Conservation (phyloP, 2,329 filamentous ascomycete genomes). For the Fusarium concolor region DNA sequence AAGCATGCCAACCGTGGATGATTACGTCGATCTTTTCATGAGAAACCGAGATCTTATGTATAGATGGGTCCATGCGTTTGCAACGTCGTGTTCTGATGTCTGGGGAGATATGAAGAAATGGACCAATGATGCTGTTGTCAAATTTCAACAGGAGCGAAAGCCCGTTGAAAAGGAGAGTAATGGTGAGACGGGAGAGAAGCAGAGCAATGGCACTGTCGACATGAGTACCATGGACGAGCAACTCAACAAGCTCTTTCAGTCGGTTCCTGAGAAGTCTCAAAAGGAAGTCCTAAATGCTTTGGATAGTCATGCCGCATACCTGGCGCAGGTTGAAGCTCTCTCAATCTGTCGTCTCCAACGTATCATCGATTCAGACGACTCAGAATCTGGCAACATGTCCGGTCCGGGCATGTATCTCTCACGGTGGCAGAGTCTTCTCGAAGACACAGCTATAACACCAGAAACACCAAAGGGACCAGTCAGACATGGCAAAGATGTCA, state of each 20-base stretch:
- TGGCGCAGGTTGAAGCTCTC: constrained; percentile 63
- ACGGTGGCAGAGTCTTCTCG: constrained; percentile 77
- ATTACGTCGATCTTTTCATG: constrained; percentile 75
- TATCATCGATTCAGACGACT: constrained; percentile 60
- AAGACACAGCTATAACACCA: constrained; percentile 77
- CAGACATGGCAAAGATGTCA: constrained; percentile 65
- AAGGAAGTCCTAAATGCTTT: constrained; percentile 62
- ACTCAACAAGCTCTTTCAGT: constrained; percentile 57
- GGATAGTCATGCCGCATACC: constrained; percentile 70
- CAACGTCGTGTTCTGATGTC: constrained; percentile 74
- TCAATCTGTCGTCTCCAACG: constrained; percentile 67
- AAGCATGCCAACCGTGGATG: constrained; percentile 71
- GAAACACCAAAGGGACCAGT: constrained; percentile 62
- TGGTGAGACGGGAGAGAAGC: background rate
- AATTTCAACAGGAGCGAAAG: constrained; percentile 60
- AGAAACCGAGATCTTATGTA: constrained; percentile 73
- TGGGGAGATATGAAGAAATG: constrained; percentile 70
- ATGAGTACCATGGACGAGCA: constrained; percentile 54
- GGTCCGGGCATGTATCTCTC: constrained; percentile 79
- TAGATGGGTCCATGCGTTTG: constrained; percentile 77
- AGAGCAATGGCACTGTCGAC: constrained; percentile 15
- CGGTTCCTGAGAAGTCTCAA: constrained; percentile 61
- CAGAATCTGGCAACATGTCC: constrained; percentile 53
- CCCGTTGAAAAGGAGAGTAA: background rate
- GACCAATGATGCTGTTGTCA: constrained; percentile 66